Evolutionary conservation across 305 asterid genomes (phyloP).

Genomic region (Salvia sclarea): DNA sequence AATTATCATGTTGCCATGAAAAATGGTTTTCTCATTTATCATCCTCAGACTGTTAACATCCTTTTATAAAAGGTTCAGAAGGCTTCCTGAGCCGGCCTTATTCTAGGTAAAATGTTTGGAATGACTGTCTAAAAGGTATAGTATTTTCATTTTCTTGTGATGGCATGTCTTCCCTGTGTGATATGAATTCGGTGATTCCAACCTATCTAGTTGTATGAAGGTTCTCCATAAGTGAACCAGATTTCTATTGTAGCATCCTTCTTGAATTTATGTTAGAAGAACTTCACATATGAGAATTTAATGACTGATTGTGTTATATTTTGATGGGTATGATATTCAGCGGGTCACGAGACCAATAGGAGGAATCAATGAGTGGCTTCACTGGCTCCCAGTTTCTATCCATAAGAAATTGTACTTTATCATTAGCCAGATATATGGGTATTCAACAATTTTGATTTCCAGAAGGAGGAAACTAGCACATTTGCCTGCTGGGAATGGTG

Average conservation of each 20-base stretch:
- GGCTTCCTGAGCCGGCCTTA: conserved; percentile 3
- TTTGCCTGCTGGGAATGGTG: conserved; percentile 56
- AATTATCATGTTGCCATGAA: neutral
- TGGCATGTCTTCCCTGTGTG: neutral
- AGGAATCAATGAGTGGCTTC: conserved; percentile 91
- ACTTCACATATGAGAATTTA: neutral
- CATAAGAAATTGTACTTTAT: conserved; percentile 76
- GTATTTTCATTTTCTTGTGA: neutral
- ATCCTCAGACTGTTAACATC: conserved; percentile 6
- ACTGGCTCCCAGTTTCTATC: conserved; percentile 93
- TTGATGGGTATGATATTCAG: conserved; percentile 47
- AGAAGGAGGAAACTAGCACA: conserved; percentile 44
- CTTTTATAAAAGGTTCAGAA: conserved; percentile 2
- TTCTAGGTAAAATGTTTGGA: neutral
- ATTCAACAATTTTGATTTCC: conserved; percentile 47
- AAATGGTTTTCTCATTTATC: conserved; percentile 16
- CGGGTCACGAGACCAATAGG: conserved; percentile 94
- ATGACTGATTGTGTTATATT: conserved; percentile 28
- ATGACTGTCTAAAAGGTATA: neutral
- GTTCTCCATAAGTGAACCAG: conserved; percentile 8
- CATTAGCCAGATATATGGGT: conserved; percentile 56
- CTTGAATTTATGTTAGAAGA: conserved; percentile 8
- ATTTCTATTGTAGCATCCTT: neutral
- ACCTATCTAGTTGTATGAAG: neutral
- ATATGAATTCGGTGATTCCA: conserved; percentile 18